Evolutionary conservation across 2,329 filamentous ascomycete species (phyloP), one percentile per base, ranked within the genome.

Genomic region (Aspergillus pseudoglaucus): DNA sequence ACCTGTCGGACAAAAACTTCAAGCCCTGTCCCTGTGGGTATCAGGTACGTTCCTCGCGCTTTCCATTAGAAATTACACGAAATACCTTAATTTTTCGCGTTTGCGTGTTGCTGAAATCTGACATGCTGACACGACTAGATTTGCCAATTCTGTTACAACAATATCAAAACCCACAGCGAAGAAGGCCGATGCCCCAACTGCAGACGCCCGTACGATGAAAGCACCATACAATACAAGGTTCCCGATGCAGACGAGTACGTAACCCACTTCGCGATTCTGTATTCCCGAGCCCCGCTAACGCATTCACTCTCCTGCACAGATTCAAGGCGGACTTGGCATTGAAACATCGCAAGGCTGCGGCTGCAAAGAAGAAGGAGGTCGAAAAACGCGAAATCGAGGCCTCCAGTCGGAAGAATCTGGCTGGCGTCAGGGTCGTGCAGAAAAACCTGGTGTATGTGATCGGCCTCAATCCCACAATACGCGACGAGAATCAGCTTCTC

Each of bases 91-190:
- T 22, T 23, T 20, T 20, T 39, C 8, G 37, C 37, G 2, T 39
- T 39, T 39, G 3, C n/a, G 2, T 18, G 33, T 37, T 39, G 6
- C 7, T 6, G 17, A 18, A 9, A 8, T 18, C 15, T 18, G 9
- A 20, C 18, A 45, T 30, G 14, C 32, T 39, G 15, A 42, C 18
- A 46, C 22, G 5, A 42, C 32, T 62, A 96, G 90, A 91, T 98
- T 68, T 98, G 93, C 72, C 94, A 98, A 76, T 98, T 98, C 73
- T 98, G 93, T 74, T 98, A 91, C 76, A 96, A 98, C 73, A 98
- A 97, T 68, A 94, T 98, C 68, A 95, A 94, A 73, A 95, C 87
- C 60, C 96, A 96, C 61, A 90, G 95, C 52, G 72, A 74, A 80
- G 97, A 96, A 66, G 90, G 91, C 32, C 80, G 96, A 49, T 98